Percentiles rank a stretch among this genome's conserved stretches.
phyloP scores from a whole-genome alignment of 805 yeast genomes.

The Pichia cephalocereana region DNA sequence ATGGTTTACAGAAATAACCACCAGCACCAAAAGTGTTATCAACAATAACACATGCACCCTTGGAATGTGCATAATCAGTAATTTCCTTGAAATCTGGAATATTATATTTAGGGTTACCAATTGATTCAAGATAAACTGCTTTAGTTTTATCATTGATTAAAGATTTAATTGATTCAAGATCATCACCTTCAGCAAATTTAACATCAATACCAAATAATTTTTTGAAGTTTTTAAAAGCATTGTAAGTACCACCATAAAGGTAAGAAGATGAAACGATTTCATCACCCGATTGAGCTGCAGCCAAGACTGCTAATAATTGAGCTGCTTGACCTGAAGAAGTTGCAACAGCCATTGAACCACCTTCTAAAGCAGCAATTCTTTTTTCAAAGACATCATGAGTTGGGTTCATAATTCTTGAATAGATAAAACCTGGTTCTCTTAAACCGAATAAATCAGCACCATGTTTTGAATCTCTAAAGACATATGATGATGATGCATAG shows the following conservation, averaged over 20 bases:
- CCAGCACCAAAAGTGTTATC: constrained; percentile 98
- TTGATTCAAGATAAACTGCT: constrained; percentile 81
- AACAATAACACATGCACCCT: constrained; percentile 84
- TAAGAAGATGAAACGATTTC: constrained; percentile 80
- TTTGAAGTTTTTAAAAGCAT: constrained; percentile 89
- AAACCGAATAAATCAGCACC: constrained; percentile 88
- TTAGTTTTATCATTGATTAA: constrained; percentile 77
- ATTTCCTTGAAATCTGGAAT: constrained; percentile 84
- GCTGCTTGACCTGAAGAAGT: constrained; percentile 97
- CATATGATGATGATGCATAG: constrained; percentile 85
- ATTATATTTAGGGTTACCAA: constrained; percentile 89
- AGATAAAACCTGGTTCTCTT: constrained; percentile 76
- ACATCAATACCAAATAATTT: constrained; percentile 73
- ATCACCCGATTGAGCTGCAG: constrained; percentile 81
- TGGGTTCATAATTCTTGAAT: constrained; percentile 88
- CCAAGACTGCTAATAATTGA: constrained; percentile 74
- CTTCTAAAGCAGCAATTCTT: constrained; percentile 87
- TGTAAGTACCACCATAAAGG: constrained; percentile 94
- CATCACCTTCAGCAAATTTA: constrained; percentile 77
- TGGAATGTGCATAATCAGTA: constrained; percentile 67
- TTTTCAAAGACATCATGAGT: constrained; percentile 87
- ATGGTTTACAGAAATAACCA: constrained; percentile 77
- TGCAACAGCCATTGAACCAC: constrained; percentile 86
- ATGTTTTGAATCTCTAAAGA: constrained; percentile 78
- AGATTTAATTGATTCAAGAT: constrained; percentile 58